Evolutionary conservation across 768 basidiomycete species (phyloP).

Genomic region (Boletus reticuloceps): DNA sequence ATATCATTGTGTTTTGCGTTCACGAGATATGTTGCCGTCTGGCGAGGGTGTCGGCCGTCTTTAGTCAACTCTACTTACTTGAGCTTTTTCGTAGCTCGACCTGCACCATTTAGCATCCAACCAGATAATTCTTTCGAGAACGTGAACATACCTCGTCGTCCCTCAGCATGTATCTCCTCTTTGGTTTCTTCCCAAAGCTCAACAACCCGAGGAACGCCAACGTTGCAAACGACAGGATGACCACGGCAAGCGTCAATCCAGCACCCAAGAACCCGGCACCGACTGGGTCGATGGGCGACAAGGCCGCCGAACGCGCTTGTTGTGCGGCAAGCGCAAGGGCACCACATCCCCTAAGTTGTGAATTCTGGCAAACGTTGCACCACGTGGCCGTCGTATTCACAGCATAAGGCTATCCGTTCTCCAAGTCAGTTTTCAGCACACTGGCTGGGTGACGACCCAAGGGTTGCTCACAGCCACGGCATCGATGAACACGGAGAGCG

Average conservation of each 20-base stretch:
- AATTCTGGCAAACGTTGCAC: slow-evolving; percentile 61
- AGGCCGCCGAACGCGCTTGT: slow-evolving; percentile 31
- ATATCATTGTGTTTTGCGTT: not conserved
- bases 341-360: slow-evolving; percentile 54
- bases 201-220: slow-evolving; percentile 42
- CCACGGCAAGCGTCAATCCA: slow-evolving; percentile 47
- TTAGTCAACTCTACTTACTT: slow-evolving; percentile 10
- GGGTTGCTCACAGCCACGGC: slow-evolving; percentile 34
- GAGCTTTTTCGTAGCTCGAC: slow-evolving; percentile 21
- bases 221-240: slow-evolving; percentile 35
- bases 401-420: slow-evolving; percentile 37
- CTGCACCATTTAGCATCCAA: slow-evolving; percentile 11
- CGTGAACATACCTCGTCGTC: slow-evolving; percentile 20
- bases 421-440: not conserved
- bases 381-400: slow-evolving; percentile 54
- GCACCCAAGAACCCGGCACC: slow-evolving; percentile 73
- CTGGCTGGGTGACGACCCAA: not conserved
- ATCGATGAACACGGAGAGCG: slow-evolving; percentile 49
- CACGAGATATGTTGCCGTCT: no score
- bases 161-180: not conserved
- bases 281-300: slow-evolving; percentile 44
- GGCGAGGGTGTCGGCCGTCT: no score
- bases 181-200: slow-evolving; percentile 21
- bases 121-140: not conserved
- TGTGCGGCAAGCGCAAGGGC: slow-evolving; percentile 36